Percentiles rank a stretch among this genome's conserved stretches.
Conservation (phyloP, 1,139 yeast genomes). For the Yamadazyma oceani region DNA sequence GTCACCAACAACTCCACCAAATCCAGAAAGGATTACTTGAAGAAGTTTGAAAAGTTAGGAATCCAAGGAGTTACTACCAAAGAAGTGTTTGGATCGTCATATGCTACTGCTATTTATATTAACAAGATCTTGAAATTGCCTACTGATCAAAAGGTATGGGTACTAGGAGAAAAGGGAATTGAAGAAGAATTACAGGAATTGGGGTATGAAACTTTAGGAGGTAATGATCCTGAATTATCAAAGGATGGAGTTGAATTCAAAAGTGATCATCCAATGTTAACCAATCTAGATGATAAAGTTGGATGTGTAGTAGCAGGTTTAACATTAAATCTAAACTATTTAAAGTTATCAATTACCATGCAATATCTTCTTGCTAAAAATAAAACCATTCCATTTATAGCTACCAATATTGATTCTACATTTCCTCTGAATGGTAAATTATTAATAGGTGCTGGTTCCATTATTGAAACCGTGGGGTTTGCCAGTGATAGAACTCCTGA, state of each 20-base stretch:
- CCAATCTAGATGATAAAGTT: slow-evolving; percentile 63
- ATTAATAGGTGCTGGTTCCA: slow-evolving; percentile 94
- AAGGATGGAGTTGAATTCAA: slow-evolving; percentile 35
- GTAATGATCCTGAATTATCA: slow-evolving; percentile 34
- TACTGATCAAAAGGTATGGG: slow-evolving; percentile 56
- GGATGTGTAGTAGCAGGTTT: slow-evolving; percentile 92
- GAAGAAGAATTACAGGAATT: slow-evolving; percentile 43
- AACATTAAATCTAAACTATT: slow-evolving; percentile 73
- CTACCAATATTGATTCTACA: slow-evolving; percentile 95
- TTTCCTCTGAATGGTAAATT: slow-evolving; percentile 85
- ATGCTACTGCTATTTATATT: slow-evolving; percentile 86
- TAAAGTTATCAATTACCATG: slow-evolving; percentile 77
- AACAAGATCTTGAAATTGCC: slow-evolving; percentile 70
- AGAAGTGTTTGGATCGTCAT: slow-evolving; percentile 89
- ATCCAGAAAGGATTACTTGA: slow-evolving; percentile 72
- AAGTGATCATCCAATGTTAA: slow-evolving; percentile 32
- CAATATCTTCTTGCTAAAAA: slow-evolving; percentile 66
- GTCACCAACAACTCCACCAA: slow-evolving; percentile 96
- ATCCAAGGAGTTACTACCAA: slow-evolving; percentile 58
- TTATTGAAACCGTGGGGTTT: slow-evolving; percentile 74
- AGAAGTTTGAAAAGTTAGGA: slow-evolving; percentile 76
- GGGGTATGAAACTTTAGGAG: slow-evolving; percentile 46
- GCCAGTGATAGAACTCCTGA: slow-evolving; percentile 70
- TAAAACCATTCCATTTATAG: slow-evolving; percentile 72
- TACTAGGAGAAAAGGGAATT: slow-evolving; percentile 47